A percentile compares a stretch with the other conserved stretches of the same genome.
Evolutionary conservation across 192 early-diverging fungal species (phyloP).

Genomic region (Coemansia sp.): DNA sequence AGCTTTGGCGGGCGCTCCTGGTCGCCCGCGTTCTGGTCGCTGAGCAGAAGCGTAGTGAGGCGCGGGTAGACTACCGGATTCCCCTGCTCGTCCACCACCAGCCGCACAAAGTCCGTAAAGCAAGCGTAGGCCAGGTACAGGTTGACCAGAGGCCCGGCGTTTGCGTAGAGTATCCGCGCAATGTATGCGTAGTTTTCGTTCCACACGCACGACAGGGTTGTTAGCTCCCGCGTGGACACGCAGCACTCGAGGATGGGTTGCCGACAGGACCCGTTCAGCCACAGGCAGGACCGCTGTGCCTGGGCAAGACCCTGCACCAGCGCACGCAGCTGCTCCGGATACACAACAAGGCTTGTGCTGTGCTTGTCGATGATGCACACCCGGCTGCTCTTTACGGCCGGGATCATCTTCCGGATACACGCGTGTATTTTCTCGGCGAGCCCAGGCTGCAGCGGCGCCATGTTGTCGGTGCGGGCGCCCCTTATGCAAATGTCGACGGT

Average conservation of each 20-base stretch:
- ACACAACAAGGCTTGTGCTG: too few species aligned
- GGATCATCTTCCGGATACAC: not conserved
- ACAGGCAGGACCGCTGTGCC: not conserved
- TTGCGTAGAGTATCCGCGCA: not conserved
- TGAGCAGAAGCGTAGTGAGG: not conserved
- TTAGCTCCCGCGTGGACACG: not conserved
- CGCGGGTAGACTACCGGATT: not conserved
- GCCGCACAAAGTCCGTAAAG: not conserved
- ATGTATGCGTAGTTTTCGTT: not conserved
- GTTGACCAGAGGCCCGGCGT: not conserved
- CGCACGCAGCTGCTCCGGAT: not conserved
- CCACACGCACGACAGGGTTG: not conserved
- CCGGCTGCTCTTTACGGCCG: not conserved
- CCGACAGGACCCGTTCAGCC: not conserved
- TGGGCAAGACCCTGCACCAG: not conserved
- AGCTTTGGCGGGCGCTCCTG: not conserved
- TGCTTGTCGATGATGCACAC: not conserved
- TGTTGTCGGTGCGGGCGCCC: not conserved
- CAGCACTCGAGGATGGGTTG: not conserved
- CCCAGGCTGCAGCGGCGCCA: too few species aligned
- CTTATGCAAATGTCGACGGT: not conserved
- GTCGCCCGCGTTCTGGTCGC: not conserved
- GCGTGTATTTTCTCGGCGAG: not conserved
- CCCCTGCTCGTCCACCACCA: constrained; percentile 1
- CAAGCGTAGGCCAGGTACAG: not conserved